Evolutionary conservation across 129 eudicot species (phyloP), one percentile per base, ranked within the genome.

Genomic region (Arctium lappa): DNA sequence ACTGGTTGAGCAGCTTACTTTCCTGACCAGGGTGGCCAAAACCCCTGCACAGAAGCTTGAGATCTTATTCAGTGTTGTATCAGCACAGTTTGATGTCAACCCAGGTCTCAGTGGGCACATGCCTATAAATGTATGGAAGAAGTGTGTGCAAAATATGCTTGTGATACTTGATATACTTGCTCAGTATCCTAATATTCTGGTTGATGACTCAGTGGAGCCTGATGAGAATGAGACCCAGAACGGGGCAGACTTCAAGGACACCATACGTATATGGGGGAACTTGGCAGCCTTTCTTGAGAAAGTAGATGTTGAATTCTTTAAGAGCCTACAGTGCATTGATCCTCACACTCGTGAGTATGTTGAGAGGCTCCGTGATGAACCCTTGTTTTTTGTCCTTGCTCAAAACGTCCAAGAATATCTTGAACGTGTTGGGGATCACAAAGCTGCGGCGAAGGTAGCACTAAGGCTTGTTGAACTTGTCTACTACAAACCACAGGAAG

Each of bases 1-100:
- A 78, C 81, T 90, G 71, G 94, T 92, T 75, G 97, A 92, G 85
- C 94, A 88, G 87, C 88, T 92, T 46, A 90, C 94, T 6, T 90
- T 92, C 85, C 77, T 92, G 75, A 92, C 92, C 16, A 83, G 86
- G 79, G 94, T 90, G 38, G 92, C 97, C 2, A 90, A 88, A 85
- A 92, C 97, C 22, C 98, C 96, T 68, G 98, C 97, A 10, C 98
- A 94, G 85, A 94, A 92, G 94, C 93, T 94, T 75, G 94, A 94
- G 87, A 94, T 94, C 53, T 87, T 92, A 5, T 91, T 91, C 72
- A 86, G 91, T 87, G 93, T 94, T 85, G 89, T 94, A 39, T 92
- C 94, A 69, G 96, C 94, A 5, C 98, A 94, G 84, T 92, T 92
- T 91, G 97, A 94, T 87, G 95, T 94, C 15, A 94, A 91, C 76